Conservation (phyloP, 2,329 filamentous ascomycete species). For the Torrubiellomyces zombiae region DNA sequence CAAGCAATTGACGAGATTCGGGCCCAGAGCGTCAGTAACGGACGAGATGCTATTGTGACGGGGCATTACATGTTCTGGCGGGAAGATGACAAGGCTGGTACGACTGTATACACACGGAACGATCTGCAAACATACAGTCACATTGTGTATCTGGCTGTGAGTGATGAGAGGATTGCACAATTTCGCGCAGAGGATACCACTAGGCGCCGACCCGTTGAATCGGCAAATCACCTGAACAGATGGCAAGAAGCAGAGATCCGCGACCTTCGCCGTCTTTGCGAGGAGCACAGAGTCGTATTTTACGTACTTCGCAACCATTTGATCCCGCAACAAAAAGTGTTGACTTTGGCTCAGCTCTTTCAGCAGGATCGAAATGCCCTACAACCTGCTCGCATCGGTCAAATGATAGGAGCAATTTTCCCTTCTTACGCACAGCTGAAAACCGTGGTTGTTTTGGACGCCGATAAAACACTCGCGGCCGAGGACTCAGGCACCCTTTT, state of each 20-base stretch:
- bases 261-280: conserved; percentile 26
- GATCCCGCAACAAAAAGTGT: conserved; percentile 1
- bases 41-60: conserved; percentile 28
- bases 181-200: conserved; percentile 20
- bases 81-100: conserved; percentile 16
- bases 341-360: conserved; percentile 5
- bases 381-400: conserved; percentile 18
- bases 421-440: conserved; percentile 10
- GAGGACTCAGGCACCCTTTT: conserved; percentile 34
- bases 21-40: conserved; percentile 15
- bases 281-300: conserved; percentile 29
- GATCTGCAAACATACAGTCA: conserved; percentile 36
- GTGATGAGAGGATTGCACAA: conserved; percentile 17
- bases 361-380: conserved; percentile 10
- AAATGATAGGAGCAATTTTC: conserved; percentile 17
- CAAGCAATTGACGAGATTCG: conserved; percentile 28
- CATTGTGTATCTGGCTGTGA: conserved; percentile 37
- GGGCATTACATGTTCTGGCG: conserved; percentile 41
- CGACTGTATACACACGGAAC: conserved; percentile 21
- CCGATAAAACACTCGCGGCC: conserved; percentile 34
- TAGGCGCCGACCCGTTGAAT: conserved; percentile 16
- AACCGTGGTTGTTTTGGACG: conserved; percentile 39
- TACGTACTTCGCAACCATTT: conserved; percentile 14
- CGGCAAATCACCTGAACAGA: conserved; percentile 19
- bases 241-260: conserved; percentile 32